phyloP scores from a whole-genome alignment of 371 early-diverging fungal species.

The Mortierella sp. region DNA sequence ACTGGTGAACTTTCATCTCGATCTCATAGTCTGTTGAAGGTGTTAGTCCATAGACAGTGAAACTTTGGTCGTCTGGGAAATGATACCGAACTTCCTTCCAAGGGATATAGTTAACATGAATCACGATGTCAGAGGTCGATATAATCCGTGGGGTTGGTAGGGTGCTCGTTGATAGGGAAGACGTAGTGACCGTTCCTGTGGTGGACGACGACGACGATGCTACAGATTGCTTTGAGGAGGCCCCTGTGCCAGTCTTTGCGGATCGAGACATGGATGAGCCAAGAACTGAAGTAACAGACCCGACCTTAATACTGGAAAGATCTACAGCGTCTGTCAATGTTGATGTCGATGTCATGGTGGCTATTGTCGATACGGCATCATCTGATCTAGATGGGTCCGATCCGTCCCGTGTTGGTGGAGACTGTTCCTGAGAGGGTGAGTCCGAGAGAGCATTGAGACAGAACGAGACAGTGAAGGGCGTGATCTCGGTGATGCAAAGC shows the following conservation, averaged over 20 bases:
- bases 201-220: too few relatives aligned
- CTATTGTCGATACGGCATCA: constrained; percentile 6
- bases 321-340: constrained; percentile 13
- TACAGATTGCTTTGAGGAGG: too few relatives aligned
- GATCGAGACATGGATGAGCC: too few relatives aligned
- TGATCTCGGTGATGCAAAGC: constrained; percentile 52
- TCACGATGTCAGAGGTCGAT: constrained; percentile 48
- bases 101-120: constrained; percentile 52
- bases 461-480: constrained; percentile 52
- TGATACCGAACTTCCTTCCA: constrained; percentile 53
- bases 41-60: constrained; percentile 43
- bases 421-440: constrained; percentile 4
- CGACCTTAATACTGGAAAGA: constrained; percentile 41
- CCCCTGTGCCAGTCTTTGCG: too few relatives aligned
- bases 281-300: constrained; percentile 8
- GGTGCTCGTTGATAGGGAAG: constrained; percentile 18
- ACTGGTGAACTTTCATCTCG: constrained; percentile 49
- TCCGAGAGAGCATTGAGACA: constrained; percentile 49
- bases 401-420: background rate
- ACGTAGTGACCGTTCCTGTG: background rate
- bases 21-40: constrained; percentile 53
- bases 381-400: constrained; percentile 5
- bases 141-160: constrained; percentile 33
- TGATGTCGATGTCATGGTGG: background rate
- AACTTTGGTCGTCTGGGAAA: constrained; percentile 51